phyloP scores from a whole-genome alignment of 495 filamentous ascomycete genomes.

The Chlorociboria aeruginascens region DNA sequence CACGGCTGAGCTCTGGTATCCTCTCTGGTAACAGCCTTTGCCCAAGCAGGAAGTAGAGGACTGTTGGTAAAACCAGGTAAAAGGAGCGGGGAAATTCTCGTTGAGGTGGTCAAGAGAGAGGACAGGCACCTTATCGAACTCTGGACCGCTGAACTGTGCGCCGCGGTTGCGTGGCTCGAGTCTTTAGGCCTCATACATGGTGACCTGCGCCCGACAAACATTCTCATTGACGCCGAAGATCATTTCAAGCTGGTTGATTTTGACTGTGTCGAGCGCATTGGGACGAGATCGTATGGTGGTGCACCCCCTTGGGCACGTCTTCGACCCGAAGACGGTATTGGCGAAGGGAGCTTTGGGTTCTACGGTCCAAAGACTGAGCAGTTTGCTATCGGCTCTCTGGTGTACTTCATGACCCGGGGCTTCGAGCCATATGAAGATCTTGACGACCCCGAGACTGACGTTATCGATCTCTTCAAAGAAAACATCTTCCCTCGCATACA shows the following conservation, averaged over 20 bases:
- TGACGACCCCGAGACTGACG: too few species aligned
- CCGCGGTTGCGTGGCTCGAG: too few species aligned
- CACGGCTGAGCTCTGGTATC: too few species aligned
- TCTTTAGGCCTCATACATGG: conserved; percentile 80
- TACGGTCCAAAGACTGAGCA: conserved; percentile 1
- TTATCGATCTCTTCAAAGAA: background rate
- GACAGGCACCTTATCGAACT: too few species aligned
- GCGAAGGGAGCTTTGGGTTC: conserved; percentile 5
- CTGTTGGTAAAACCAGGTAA: too few species aligned
- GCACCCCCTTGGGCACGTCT: background rate
- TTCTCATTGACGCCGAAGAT: conserved; percentile 79
- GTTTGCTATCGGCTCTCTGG: conserved; percentile 1
- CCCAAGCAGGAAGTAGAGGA: too few species aligned
- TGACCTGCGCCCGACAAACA: conserved; percentile 93
- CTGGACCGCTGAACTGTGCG: too few species aligned
- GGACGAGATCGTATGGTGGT: conserved; percentile 13
- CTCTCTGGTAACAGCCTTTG: too few species aligned
- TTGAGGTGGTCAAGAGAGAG: too few species aligned
- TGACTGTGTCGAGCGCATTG: conserved; percentile 82
- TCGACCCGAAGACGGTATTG: background rate
- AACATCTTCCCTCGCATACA: background rate
- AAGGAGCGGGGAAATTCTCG: too few species aligned
- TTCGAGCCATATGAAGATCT: conserved; percentile 1
- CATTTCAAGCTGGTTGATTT: conserved; percentile 96
- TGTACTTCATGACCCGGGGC: conserved; percentile 1